Evolutionary conservation across 2,329 filamentous ascomycete genomes (phyloP).

Genomic region (Colletotrichum incanum): DNA sequence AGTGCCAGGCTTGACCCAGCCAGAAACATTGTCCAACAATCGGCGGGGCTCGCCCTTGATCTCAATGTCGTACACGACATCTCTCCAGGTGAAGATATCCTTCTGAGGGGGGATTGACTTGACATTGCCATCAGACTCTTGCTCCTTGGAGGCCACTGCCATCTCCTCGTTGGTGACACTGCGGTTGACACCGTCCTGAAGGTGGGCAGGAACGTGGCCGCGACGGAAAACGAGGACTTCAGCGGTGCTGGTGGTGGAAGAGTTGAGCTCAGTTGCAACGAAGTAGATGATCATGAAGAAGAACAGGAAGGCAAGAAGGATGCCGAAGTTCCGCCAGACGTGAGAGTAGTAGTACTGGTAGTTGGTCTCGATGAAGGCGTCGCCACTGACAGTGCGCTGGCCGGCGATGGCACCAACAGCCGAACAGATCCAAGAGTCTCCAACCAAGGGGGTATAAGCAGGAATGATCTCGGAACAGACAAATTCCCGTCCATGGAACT

Average conservation of each 20-base stretch:
- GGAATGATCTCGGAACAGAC: constrained; percentile 69
- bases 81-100: constrained; percentile 82
- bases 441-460: constrained; percentile 59
- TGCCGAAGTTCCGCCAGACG: constrained; percentile 79
- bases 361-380: constrained; percentile 70
- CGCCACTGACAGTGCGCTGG: constrained; percentile 69
- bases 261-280: constrained; percentile 75
- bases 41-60: constrained; percentile 82
- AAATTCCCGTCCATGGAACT: constrained; percentile 74
- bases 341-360: constrained; percentile 72
- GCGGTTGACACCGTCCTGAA: constrained; percentile 52
- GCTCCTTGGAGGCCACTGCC: constrained; percentile 64
- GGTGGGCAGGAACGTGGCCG: constrained; percentile 64
- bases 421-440: constrained; percentile 67
- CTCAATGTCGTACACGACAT: constrained; percentile 80
- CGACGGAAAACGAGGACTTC: constrained; percentile 79
- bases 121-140: constrained; percentile 56
- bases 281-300: constrained; percentile 78
- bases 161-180: constrained; percentile 51
- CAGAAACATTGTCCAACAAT: constrained; percentile 84
- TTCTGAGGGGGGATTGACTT: constrained; percentile 60
- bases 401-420: constrained; percentile 70
- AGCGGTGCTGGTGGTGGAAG: constrained; percentile 73
- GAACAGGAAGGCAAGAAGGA: constrained; percentile 75
- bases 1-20: constrained; percentile 92